These are phyloP conservation scores for Bipolaris gigantea DNA, from an alignment of 2,329 filamentous ascomycete species.

Conservation along the genomic window DNA sequence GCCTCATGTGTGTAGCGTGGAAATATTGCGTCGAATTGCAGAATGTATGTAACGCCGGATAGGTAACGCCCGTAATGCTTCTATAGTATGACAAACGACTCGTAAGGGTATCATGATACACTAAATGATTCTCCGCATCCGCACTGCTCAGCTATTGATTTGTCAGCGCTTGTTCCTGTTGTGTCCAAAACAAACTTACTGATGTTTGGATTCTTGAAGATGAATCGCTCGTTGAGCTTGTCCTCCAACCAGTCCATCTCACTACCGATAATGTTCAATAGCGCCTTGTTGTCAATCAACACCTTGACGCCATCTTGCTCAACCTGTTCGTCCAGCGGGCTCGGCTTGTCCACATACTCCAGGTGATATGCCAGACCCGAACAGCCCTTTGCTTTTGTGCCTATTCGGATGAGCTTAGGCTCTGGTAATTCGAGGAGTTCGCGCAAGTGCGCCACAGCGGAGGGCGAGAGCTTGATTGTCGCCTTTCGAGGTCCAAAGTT, in stretches of 20 bases:
- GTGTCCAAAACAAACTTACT: slow-evolving; percentile 65
- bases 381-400: slow-evolving; percentile 91
- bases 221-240: slow-evolving; percentile 86
- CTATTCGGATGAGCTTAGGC: slow-evolving; percentile 90
- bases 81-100: slow-evolving; percentile 14
- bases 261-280: slow-evolving; percentile 97
- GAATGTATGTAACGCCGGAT: slow-evolving; percentile 4
- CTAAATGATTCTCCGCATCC: slow-evolving; percentile 95
- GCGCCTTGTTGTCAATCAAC: slow-evolving; percentile 92
- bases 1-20: background rate
- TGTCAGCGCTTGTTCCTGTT: slow-evolving; percentile 25
- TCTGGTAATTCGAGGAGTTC: slow-evolving; percentile 79
- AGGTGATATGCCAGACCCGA: slow-evolving; percentile 91
- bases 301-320: slow-evolving; percentile 97
- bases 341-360: slow-evolving; percentile 92
- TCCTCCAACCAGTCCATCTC: slow-evolving; percentile 99
- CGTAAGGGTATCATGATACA: slow-evolving; percentile 44
- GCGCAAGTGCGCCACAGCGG: slow-evolving; percentile 77
- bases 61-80: slow-evolving; percentile 33
- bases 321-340: slow-evolving; percentile 84
- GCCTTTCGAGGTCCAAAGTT: slow-evolving; percentile 84
- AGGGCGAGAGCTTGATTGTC: slow-evolving; percentile 80
- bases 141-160: slow-evolving; percentile 80
- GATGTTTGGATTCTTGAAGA: slow-evolving; percentile 97
- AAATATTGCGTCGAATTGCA: background rate